Conservation (phyloP, 495 filamentous ascomycete genomes). For the Penicillium taxi region DNA sequence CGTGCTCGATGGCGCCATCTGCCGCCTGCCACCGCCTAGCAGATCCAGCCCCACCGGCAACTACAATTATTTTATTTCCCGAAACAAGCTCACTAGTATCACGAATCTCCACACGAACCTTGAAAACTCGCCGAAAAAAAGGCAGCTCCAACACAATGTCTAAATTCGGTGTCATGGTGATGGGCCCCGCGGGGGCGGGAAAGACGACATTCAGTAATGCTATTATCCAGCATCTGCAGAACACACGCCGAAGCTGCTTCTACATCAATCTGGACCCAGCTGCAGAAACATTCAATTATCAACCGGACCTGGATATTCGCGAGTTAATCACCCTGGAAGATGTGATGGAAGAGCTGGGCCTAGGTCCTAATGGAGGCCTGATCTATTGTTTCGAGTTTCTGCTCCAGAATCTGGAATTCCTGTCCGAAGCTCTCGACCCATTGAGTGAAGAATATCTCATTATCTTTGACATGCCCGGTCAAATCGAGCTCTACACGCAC, state of each 20-base stretch:
- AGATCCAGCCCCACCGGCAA: slow-evolving; percentile 1
- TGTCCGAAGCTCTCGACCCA: slow-evolving; percentile 77
- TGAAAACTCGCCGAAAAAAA: background rate
- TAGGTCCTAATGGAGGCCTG: slow-evolving; percentile 91
- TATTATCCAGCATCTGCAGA: slow-evolving; percentile 83
- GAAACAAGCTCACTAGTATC: too few species aligned
- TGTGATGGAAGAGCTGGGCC: slow-evolving; percentile 93
- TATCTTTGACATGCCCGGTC: slow-evolving; percentile 96
- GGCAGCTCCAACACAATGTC: slow-evolving; percentile 52
- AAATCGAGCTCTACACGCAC: slow-evolving; percentile 98
- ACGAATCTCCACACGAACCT: background rate
- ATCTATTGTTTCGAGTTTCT: slow-evolving; percentile 97
- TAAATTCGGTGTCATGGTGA: slow-evolving; percentile 88
- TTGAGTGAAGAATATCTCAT: slow-evolving; percentile 92
- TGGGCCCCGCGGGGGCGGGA: slow-evolving; percentile 85
- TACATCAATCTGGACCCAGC: slow-evolving; percentile 98
- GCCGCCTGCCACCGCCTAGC: background rate
- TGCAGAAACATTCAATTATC: slow-evolving; percentile 83
- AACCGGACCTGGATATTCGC: slow-evolving; percentile 94
- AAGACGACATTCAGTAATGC: slow-evolving; percentile 95
- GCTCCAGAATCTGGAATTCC: slow-evolving; percentile 91
- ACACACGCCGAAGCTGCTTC: slow-evolving; percentile 82
- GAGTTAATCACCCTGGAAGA: slow-evolving; percentile 93
- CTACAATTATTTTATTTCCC: too few species aligned
- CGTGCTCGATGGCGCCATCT: slow-evolving; percentile 1